Percentiles rank a stretch among this genome's conserved stretches.
Evolutionary conservation across 2,329 filamentous ascomycete species (phyloP).

Genomic region (Plenodomus tracheiphilus): DNA sequence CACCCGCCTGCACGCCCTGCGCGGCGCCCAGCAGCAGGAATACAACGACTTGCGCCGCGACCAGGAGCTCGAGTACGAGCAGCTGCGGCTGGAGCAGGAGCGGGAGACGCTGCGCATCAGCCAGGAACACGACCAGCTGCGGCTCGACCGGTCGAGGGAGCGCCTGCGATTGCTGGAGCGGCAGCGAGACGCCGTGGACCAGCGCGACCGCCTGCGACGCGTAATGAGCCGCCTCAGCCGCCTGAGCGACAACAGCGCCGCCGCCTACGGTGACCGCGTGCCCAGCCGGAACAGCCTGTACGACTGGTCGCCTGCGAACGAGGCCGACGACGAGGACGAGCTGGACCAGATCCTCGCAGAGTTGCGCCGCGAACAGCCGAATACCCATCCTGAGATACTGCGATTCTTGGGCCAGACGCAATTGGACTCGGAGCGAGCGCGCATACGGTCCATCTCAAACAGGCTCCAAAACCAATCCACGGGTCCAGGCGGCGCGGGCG

Average conservation of each 20-base stretch:
- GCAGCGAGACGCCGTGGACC: conserved; percentile 44
- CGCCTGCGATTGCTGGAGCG: conserved; percentile 36
- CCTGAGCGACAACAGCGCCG: conserved; percentile 44
- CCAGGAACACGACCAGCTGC: conserved; percentile 36
- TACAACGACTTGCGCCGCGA: conserved; percentile 7
- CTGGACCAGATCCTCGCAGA: conserved; percentile 47
- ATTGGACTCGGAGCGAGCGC: conserved; percentile 38
- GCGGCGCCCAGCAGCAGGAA: conserved; percentile 44
- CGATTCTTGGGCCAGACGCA: conserved; percentile 43
- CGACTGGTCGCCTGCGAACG: conserved; percentile 60
- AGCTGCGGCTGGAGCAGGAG: conserved; percentile 20
- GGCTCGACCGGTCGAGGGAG: conserved; percentile 20
- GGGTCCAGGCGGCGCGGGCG: conserved; percentile 30
- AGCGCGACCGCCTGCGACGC: conserved; percentile 47
- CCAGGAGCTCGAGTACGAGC: conserved; percentile 31
- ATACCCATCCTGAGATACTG: conserved; percentile 45
- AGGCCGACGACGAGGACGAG: conserved; percentile 43
- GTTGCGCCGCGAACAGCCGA: conserved; percentile 44
- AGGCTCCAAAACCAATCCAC: conserved; percentile 20
- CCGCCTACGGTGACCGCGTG: conserved; percentile 59
- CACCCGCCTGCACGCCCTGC: conserved; percentile 36
- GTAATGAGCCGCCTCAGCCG: conserved; percentile 52
- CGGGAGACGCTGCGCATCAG: conserved; percentile 34
- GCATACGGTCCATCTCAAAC: conserved; percentile 29
- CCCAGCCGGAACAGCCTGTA: conserved; percentile 60